Evolutionary conservation across 2,329 filamentous ascomycete genomes (phyloP).

Genomic region (Zasmidium citrigriseum): DNA sequence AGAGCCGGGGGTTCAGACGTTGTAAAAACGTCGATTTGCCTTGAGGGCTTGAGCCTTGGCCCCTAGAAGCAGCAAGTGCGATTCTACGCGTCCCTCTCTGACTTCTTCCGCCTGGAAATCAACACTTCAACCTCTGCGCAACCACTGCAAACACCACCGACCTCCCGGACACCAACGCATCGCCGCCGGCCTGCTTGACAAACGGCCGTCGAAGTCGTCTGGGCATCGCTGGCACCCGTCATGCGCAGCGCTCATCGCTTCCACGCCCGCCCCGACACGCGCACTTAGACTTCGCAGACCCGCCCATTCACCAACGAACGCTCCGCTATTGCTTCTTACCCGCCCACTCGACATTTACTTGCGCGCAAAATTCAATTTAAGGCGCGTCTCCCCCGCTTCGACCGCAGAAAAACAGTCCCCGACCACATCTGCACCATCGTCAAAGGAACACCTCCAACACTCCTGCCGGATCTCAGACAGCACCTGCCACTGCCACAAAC

Average conservation of each 20-base stretch:
- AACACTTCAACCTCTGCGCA: not conserved
- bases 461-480: not conserved
- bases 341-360: not conserved
- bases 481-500: not conserved
- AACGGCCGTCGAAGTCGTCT: too few relatives aligned
- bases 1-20: too few relatives aligned
- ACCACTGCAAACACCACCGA: too few relatives aligned
- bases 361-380: not conserved
- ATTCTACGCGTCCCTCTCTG: not conserved
- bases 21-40: too few relatives aligned
- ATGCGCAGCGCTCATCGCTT: not conserved
- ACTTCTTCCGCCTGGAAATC: not conserved
- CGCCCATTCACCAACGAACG: not conserved
- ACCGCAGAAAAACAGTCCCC: not conserved
- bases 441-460: not conserved
- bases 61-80: not conserved
- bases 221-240: too few relatives aligned
- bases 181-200: not conserved
- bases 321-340: not conserved
- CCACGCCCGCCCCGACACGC: not conserved
- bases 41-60: too few relatives aligned
- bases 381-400: not conserved
- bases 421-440: not conserved
- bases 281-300: not conserved
- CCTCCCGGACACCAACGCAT: not conserved